Base-by-base conservation (phyloP, 805 yeast species). In the Trichomonascus vanleenenianus region DNA sequence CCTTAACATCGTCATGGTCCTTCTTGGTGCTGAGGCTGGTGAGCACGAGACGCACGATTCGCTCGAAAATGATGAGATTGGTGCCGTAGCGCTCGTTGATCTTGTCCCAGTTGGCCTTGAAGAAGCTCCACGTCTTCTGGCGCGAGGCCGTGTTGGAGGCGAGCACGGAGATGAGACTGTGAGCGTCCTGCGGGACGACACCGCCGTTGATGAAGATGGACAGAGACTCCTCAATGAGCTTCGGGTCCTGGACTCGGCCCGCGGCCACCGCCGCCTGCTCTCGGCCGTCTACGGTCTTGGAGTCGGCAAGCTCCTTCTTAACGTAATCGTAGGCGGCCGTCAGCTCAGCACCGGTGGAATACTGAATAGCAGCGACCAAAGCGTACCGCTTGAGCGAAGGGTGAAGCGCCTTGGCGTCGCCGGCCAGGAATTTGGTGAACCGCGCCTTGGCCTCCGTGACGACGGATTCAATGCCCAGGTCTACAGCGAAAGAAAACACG, bases 401-500 rank as follows among this genome's bases (percentile, higher is more conserved):
- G 58, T 75, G 67, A 50, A 76, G 63, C 14, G 75, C 76, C 25
- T 59, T 52, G 44, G 62, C 59, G 56, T 74, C 74, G 32, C 79
- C 79, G 12, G 60, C 61, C 40, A 67, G 59, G 49, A 56, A 74
- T 30, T 63, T 63, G 4, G 57, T 63, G 43, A 64, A 63, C 15
- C 49, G 54, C 30, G 49, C 43, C 31, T 78, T 74, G 42, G 71
- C 74, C 43, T 67, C 64, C 34, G 66, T 73, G 25, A 70, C 60
- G 44, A 74, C 78, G 14, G 63, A 64, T 44, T 66, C 59, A 55
- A 76, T 76, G 47, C 71, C 74, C 20, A 79, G 68, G 40, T 65
- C 62, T 37, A 75, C 78, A 34, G 89, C 88, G 39, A 79, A 62
- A 18, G 74, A 69, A 49, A 80, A 80, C 55, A 83, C 65, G 30